A percentile compares a stretch with the other conserved stretches of the same genome.
Evolutionary conservation across 1,284 basidiomycete genomes (phyloP).

Genomic region (Melampsora americana): DNA sequence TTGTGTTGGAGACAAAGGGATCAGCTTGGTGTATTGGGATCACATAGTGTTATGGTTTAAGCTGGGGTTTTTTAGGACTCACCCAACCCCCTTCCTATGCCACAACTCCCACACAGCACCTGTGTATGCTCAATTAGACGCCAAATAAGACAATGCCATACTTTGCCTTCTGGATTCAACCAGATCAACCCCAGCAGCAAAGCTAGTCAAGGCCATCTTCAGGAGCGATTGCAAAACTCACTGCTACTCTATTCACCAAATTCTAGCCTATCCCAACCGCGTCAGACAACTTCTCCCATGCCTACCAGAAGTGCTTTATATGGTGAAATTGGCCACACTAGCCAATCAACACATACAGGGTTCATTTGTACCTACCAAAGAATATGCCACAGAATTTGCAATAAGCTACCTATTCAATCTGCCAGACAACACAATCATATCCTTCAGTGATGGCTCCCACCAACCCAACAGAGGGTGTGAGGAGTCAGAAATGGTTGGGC

Average conservation of each 20-base stretch:
- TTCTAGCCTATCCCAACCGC: not conserved
- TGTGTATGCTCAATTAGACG: not conserved
- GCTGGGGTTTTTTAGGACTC: not conserved
- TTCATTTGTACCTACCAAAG: not conserved
- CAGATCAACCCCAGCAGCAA: not conserved
- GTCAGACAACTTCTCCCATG: not conserved
- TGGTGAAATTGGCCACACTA: not conserved
- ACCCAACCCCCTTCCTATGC: not conserved
- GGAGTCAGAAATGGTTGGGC: no score
- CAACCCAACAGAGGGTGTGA: no score
- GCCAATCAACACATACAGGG: no score
- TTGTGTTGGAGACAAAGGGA: no score
- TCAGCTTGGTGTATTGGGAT: no score
- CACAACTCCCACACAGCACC: not conserved
- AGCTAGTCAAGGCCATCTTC: not conserved
- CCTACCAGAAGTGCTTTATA: not conserved
- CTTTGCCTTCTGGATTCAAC: not conserved
- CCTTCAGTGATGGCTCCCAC: not conserved
- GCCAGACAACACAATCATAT: not conserved
- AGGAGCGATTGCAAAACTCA: not conserved
- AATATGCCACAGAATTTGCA: not conserved
- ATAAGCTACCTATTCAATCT: not conserved
- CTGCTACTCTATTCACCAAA: not conserved
- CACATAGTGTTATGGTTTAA: not conserved
- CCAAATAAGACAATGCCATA: not conserved